Conservation (phyloP, 257 asterid genomes). For the Solanum piurae region DNA sequence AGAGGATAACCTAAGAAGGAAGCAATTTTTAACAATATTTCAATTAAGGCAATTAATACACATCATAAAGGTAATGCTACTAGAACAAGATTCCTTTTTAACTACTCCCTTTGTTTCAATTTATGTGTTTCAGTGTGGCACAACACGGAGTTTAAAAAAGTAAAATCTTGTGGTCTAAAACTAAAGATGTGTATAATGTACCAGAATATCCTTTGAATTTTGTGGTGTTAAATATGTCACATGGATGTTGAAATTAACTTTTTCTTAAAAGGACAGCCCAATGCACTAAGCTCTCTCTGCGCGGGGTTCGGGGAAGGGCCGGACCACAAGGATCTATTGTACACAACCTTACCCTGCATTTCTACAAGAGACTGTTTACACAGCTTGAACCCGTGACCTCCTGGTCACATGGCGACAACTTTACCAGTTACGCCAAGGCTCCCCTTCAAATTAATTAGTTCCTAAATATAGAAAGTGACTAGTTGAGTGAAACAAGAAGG, state of each 20-base stretch:
- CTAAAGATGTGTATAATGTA: background rate
- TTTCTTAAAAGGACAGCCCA: background rate
- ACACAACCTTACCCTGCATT: background rate
- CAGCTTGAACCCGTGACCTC: background rate
- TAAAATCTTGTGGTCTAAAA: background rate
- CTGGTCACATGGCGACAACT: background rate
- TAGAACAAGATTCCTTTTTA: background rate
- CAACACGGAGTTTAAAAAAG: background rate
- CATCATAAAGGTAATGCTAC: background rate
- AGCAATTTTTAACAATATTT: background rate
- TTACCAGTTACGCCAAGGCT: background rate
- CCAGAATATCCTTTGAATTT: background rate
- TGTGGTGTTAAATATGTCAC: background rate
- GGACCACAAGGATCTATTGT: background rate
- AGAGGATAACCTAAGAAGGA: background rate
- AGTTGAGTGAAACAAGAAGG: background rate
- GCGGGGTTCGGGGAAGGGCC: background rate
- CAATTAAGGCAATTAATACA: background rate
- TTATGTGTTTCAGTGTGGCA: background rate
- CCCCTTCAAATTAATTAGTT: background rate
- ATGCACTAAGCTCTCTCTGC: too few relatives aligned
- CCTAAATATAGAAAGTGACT: background rate
- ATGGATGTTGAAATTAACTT: background rate
- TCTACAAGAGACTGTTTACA: background rate
- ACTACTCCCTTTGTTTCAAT: background rate